Evolutionary conservation across 345 rosid species (phyloP), one percentile per base, ranked within the genome.

Genomic region (Stellera chamaejasme): DNA sequence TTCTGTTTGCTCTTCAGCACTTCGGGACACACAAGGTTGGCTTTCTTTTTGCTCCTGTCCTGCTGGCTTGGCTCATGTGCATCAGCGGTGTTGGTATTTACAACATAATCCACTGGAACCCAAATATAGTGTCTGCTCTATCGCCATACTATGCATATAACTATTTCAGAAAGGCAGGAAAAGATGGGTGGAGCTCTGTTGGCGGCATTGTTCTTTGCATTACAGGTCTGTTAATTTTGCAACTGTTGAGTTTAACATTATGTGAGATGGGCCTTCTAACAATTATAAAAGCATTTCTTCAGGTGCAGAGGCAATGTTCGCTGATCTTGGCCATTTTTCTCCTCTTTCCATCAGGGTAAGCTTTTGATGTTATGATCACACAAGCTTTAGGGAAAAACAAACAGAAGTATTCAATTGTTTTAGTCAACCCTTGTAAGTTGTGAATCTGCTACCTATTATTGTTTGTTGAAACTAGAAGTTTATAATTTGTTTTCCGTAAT

Each of bases 31-130:
- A 65, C 32, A 67, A 66, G 46, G 78, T 79, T 54, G 78, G 72
- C 27, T 75, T 75, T 63, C 47, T 79, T 51, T 79, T 79, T 45
- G 83, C 83, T 27, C 80, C 83, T 1, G 52, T 79, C 42, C 45
- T 72, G 64, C 39, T 64, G 41, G 66, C 74, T 44, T 79, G 83
- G 83, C 74, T 75, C 56, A 55, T 79, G 45, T 79, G 83, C 64
- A 68, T 79, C 28, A 69, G 68, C 5, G 48, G 57, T 19, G 57
- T 79, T 60, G 80, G 78, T 12, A 48, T 75, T 28, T 75, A 72
- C 67, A 79, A 79, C 56, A 79, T 73, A 54, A 59, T 67, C 45
- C 55, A 45, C 48, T 75, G 83, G 83, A 79, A 79, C 42, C 74
- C 68, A 14, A 52, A 7, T 15, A 67, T 79, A 3, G 42, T 61